Base-by-base conservation (phyloP, 305 asterid genomes). In the Fraxinus angustifolia region DNA sequence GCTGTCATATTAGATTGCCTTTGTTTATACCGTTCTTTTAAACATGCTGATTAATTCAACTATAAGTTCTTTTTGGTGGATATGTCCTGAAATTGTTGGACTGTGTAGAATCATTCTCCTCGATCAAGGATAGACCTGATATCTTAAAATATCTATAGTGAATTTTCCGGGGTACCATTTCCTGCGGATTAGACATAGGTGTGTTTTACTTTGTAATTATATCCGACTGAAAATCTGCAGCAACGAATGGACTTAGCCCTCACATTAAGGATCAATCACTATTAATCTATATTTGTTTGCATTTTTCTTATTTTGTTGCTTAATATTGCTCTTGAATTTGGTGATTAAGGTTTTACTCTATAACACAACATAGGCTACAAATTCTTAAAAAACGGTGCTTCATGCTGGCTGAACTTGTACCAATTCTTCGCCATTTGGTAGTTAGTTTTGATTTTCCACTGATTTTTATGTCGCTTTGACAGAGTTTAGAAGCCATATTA, bases 401-500 rank as follows among this genome's bases (percentile, higher is more conserved):
- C 60, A 21, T 23, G 35, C 77, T 36, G 31, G 14, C 50, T 45
- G 38, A 38, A 45, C 56, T 60, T 21, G 30, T 21, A 60, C 19
- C 16, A 3, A 48, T 58, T 58, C 68, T 74, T 72, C 75, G 42
- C 26, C 45, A 38, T 77, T 65, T 56, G 17, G 48, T 58, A 23
- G 75, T 23, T 53, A 40, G 35, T 81, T 60, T 73, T 79, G 68
- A 23, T 58, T 50, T 68, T 72, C 76, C 21, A 78, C 79, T 26
- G 79, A 76, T 77, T 40, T 30, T 68, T 83, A 7, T 68, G 79
- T 67, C 19, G 56, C 58, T 84, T 80, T 82, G 67, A 60, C 75
- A 94, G 99, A 92, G 90, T 12, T 84, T 87, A 83, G 97, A 93
- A 79, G 85, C 89, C 48, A 83, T 93, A 50, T 35, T 94, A 33